Evolutionary conservation across 306 rosid genomes (phyloP).

Genomic region (Cicer judaicum): DNA sequence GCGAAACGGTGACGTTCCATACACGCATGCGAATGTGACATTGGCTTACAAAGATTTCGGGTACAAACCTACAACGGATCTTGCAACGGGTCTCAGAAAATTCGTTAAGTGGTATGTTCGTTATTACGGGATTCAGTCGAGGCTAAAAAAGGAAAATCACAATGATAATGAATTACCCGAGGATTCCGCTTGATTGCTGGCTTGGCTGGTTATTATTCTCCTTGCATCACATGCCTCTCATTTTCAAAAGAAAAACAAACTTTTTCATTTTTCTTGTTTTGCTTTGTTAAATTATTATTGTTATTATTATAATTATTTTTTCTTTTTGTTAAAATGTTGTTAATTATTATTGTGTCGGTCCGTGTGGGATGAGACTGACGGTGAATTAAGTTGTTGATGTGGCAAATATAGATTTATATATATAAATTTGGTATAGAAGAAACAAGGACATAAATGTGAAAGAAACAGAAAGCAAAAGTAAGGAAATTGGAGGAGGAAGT

Average conservation of each 20-base stretch:
- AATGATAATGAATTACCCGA: constrained; percentile 46
- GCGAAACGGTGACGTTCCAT: constrained; percentile 88
- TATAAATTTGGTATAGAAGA: constrained; percentile 52
- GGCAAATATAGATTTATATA: constrained; percentile 45
- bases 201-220: background rate
- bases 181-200: constrained; percentile 63
- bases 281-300: constrained; percentile 32
- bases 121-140: constrained; percentile 74
- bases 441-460: constrained; percentile 44
- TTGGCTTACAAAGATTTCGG: constrained; percentile 72
- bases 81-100: constrained; percentile 75
- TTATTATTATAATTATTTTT: background rate
- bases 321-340: constrained; percentile 4
- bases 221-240: constrained; percentile 20
- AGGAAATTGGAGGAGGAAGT: constrained; percentile 28
- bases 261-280: constrained; percentile 11
- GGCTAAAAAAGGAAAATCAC: constrained; percentile 62
- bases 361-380: constrained; percentile 35
- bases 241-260: background rate
- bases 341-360: constrained; percentile 44
- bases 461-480: constrained; percentile 38
- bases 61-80: constrained; percentile 77
- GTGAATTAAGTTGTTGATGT: constrained; percentile 52
- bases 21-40: constrained; percentile 84
- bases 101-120: constrained; percentile 89